Evolutionary conservation across 345 rosid species (phyloP).

Genomic region (Aquilaria malaccensis): DNA sequence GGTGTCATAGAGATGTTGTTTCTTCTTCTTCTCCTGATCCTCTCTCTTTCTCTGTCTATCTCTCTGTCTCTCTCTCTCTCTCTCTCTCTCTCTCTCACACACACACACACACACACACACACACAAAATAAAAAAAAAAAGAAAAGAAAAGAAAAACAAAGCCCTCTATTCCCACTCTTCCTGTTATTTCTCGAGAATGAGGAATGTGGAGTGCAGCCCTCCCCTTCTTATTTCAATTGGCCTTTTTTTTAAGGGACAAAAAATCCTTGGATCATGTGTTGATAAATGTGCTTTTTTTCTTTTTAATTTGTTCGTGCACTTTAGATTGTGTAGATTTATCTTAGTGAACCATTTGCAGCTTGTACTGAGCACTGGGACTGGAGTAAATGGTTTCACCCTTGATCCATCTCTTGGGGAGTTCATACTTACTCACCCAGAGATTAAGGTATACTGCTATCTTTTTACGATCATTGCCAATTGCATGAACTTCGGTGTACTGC

Average conservation of each 20-base stretch:
- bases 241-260: not conserved
- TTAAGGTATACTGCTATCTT: slow-evolving; percentile 48
- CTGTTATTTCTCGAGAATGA: not conserved
- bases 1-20: not conserved
- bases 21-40: not conserved
- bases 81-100: not conserved
- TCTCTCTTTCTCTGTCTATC: not conserved
- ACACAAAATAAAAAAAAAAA: too few species aligned
- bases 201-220: not conserved
- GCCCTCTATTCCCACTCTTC: not conserved
- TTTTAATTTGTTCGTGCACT: not conserved
- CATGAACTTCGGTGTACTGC: not conserved
- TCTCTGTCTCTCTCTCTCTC: not conserved
- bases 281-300: not conserved
- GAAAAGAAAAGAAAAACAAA: not conserved
- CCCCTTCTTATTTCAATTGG: not conserved
- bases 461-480: slow-evolving; percentile 1
- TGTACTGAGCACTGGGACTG: slow-evolving; percentile 83
- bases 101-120: not conserved
- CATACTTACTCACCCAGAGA: slow-evolving; percentile 90
- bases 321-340: slow-evolving; percentile 1
- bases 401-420: slow-evolving; percentile 99
- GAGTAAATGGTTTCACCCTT: slow-evolving; percentile 93
- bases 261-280: not conserved
- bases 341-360: slow-evolving; percentile 37